A percentile compares a stretch with the other conserved stretches of the same genome.
These are phyloP conservation scores for Ananas comosus DNA, from an alignment of 176 grass and related monocot species.

Conservation along the genomic window DNA sequence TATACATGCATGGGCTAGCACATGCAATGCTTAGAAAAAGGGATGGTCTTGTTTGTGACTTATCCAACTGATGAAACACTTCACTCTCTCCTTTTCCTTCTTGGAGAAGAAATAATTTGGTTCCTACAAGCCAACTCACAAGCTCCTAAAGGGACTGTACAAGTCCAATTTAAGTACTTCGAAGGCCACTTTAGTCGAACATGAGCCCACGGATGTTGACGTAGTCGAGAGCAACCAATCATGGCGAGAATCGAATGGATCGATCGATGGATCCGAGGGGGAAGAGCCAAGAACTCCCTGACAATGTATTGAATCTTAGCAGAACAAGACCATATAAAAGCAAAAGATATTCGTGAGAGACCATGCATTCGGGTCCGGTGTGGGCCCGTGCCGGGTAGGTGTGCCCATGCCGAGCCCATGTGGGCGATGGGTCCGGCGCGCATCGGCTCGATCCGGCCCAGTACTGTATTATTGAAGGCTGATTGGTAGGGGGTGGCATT, in stretches of 20 bases:
- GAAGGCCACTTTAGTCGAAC: background rate
- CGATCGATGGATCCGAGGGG: background rate
- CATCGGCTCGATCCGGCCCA: too few species aligned
- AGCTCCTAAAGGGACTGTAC: background rate
- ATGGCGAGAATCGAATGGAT: background rate
- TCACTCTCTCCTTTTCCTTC: too few species aligned
- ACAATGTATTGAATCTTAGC: background rate
- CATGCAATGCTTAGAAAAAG: too few species aligned
- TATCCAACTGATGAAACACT: too few species aligned
- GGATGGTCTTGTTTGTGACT: too few species aligned
- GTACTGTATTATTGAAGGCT: too few species aligned
- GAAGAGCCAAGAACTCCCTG: background rate
- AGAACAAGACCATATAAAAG: background rate
- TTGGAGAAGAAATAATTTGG: background rate
- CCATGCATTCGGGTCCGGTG: background rate
- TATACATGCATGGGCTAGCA: too few species aligned
- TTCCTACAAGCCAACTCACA: background rate
- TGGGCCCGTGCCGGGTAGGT: background rate
- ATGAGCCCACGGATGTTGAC: background rate
- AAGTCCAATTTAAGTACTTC: background rate
- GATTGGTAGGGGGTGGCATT: too few species aligned
- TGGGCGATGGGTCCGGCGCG: slow-evolving; percentile 7
- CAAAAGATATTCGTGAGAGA: too few species aligned
- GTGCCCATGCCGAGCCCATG: slow-evolving; percentile 11
- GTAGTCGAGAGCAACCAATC: background rate